Evolutionary conservation across 2,329 filamentous ascomycete genomes (phyloP), one percentile per base, ranked within the genome.

Genomic region (Fusarium oligoseptatum): DNA sequence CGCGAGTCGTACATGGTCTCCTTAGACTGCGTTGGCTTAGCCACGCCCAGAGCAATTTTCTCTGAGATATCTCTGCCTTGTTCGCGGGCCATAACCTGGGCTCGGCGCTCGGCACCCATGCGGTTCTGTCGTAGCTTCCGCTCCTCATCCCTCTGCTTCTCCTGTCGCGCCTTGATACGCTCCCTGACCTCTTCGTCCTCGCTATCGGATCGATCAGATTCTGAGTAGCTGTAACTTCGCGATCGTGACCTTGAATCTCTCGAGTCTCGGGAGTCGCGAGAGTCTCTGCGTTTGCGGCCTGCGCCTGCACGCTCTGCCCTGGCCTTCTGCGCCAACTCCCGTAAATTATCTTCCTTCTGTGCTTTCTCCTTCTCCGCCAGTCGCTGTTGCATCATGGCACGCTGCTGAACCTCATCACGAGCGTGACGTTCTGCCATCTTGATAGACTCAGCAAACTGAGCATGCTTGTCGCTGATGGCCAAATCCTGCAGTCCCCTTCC

Each of bases 1-100:
- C 97, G 89, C 3, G 95, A 97, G 85, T 99, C 97, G 85, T 97
- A 99, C 97, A 98, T 98, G 27, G 94, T 92, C 83, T 99, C 97
- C 65, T 93, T 93, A 60, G 92, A 94, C 81, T 97, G 93, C 5
- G 97, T 98, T 3, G 97, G 97, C 83, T 98, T 99, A 7, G 97
- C 97, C 58, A 98, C 85, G 4, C 97, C 97, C 7, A 99, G 89
- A 1, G 97, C 97, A 37, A 99, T 94, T 86, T 98, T 98, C 82
- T 99, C 97, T 2, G 94, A 97, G 60, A 99, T 98, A 82, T 99
- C 97, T 76, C 97, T 94, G 82, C 97, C 95, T 82, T 98, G 96
- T 83, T 98, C 96, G 27, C 95, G 91, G 1, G 96, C 96, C 89
- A 98, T 93, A 84, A 97, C 93, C 82, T 98, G 95, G 64, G 98